A percentile compares a stretch with the other conserved stretches of the same genome.
Evolutionary conservation across 164 flowering plant species (phyloP).

Genomic region (Magnolia sinica): DNA sequence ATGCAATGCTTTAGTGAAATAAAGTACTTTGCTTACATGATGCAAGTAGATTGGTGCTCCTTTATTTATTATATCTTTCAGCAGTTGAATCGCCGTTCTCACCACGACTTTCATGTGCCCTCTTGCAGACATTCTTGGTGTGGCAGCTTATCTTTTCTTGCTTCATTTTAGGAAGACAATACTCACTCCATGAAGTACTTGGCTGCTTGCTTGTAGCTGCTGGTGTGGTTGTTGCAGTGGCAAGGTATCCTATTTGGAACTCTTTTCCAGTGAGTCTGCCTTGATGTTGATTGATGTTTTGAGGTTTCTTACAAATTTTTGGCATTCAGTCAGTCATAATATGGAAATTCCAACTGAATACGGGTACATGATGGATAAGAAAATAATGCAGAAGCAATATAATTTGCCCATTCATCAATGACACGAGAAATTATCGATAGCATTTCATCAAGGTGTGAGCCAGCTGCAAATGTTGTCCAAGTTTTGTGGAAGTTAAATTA

Average conservation of each 20-base stretch:
- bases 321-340: not conserved
- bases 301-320: not conserved
- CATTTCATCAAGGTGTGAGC: too few species aligned
- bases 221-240: conserved; percentile 71
- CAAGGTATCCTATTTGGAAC: conserved; percentile 44
- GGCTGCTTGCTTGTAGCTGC: conserved; percentile 89
- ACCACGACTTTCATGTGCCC: not conserved
- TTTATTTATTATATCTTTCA: not conserved
- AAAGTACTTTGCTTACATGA: not conserved
- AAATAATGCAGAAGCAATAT: too few species aligned
- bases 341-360: not conserved
- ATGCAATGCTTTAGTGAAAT: not conserved
- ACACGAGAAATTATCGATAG: too few species aligned
- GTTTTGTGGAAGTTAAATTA: too few species aligned
- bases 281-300: not conserved
- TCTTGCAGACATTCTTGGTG: conserved; percentile 82
- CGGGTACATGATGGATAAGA: not conserved
- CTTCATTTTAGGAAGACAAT: conserved; percentile 57
- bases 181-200: conserved; percentile 50
- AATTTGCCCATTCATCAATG: too few species aligned
- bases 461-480: too few species aligned
- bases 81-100: not conserved
- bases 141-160: conserved; percentile 80
- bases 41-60: not conserved
- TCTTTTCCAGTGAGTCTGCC: not conserved